Conservation (phyloP, 106 monocot genomes). For the Ottelia alismoides region DNA sequence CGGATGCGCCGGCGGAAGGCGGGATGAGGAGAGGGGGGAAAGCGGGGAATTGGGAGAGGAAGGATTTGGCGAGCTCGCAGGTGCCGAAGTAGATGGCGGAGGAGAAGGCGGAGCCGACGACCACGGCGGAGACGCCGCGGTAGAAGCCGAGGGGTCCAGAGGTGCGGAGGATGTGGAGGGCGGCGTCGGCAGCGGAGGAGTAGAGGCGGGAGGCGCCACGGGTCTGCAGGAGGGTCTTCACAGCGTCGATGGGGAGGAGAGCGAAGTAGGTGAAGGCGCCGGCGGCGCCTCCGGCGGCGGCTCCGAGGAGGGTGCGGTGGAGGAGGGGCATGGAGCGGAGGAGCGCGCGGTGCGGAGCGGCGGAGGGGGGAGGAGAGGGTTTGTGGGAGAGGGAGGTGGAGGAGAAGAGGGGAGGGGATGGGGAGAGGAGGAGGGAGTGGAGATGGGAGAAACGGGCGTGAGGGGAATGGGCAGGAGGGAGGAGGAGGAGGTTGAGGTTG, state of each 20-base stretch:
- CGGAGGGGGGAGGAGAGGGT: background rate
- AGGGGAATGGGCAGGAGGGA: background rate
- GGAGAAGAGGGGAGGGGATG: slow-evolving; percentile 6
- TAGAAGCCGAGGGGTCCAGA: slow-evolving; percentile 79
- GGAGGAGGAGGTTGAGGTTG: slow-evolving; percentile 35
- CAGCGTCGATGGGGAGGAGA: slow-evolving; percentile 86
- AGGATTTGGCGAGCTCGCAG: slow-evolving; percentile 71
- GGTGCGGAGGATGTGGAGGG: slow-evolving; percentile 51
- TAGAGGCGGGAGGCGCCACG: slow-evolving; percentile 47
- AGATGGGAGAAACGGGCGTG: background rate
- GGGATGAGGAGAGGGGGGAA: slow-evolving; percentile 40
- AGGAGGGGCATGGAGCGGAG: slow-evolving; percentile 23
- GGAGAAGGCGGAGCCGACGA: slow-evolving; percentile 74
- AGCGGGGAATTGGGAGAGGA: slow-evolving; percentile 23
- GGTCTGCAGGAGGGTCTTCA: slow-evolving; percentile 93
- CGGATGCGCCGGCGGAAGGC: slow-evolving; percentile 61
- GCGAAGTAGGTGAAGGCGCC: slow-evolving; percentile 95
- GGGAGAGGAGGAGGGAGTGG: slow-evolving; percentile 9
- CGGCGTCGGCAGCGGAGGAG: slow-evolving; percentile 42
- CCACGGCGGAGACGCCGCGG: slow-evolving; percentile 89
- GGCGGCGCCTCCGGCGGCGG: slow-evolving; percentile 62
- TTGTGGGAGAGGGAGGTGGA: slow-evolving; percentile 11
- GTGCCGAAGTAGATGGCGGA: slow-evolving; percentile 96
- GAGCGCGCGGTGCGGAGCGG: slow-evolving; percentile 1
- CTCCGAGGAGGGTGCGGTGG: slow-evolving; percentile 54